Conservation (phyloP, 139 green algal species). For the Diplosphaera chodatii region DNA sequence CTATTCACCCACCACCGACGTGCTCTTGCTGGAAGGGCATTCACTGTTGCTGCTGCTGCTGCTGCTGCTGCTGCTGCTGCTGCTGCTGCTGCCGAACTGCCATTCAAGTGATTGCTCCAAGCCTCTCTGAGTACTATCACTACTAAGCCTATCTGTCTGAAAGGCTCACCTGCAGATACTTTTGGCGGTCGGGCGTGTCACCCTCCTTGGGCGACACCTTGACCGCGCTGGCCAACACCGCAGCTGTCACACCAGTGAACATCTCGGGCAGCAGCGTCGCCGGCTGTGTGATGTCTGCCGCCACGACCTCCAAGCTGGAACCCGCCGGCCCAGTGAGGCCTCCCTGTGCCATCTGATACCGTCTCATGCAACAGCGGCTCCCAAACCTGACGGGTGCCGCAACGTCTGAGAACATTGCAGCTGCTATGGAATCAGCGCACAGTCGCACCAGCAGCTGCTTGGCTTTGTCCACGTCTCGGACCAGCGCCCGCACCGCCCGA, state of each 20-base stretch:
- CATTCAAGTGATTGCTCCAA: no score
- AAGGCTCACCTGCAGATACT: conserved; percentile 73
- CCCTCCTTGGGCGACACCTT: conserved; percentile 85
- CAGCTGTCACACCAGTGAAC: conserved; percentile 54
- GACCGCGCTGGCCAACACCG: conserved; percentile 66
- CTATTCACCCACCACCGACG: neutral
- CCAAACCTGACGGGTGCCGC: no score
- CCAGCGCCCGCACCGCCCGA: conserved; percentile 63
- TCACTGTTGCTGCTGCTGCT: no score
- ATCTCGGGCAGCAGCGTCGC: conserved; percentile 65
- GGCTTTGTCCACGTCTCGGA: conserved; percentile 59
- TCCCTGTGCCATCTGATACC: neutral
- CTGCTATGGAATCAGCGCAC: no score
- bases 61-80: no score
- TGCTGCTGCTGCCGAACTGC: no score
- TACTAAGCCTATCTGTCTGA: no score
- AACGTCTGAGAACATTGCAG: no score
- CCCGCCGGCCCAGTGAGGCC: conserved; percentile 29
- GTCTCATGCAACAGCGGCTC: neutral
- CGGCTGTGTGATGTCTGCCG: conserved; percentile 70
- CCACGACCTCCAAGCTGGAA: conserved; percentile 60
- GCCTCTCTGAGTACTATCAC: no score
- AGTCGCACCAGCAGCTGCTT: conserved; percentile 47
- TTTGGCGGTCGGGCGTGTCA: conserved; percentile 64
- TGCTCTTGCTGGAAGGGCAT: neutral